These are phyloP conservation scores for Quercus berberidifolia DNA, from an alignment of 306 rosid species.

Conservation along the genomic window DNA sequence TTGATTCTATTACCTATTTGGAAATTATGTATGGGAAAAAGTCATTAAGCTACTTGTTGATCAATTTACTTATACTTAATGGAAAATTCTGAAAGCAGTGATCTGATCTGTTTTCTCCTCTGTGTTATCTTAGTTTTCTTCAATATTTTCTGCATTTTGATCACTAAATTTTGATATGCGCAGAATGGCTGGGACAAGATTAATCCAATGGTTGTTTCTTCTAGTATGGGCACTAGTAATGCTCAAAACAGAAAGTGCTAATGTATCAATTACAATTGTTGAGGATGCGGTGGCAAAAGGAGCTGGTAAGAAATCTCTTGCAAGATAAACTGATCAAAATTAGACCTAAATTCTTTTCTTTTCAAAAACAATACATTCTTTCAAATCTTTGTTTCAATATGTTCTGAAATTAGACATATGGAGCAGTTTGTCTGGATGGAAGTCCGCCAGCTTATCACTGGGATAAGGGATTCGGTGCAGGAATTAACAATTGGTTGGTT, in stretches of 20 bases:
- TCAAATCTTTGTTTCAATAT: neutral
- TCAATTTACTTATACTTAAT: neutral
- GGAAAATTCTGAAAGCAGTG: neutral
- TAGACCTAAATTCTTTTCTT: neutral
- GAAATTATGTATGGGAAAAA: neutral
- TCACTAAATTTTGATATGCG: constrained; percentile 14
- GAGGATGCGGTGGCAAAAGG: constrained; percentile 66
- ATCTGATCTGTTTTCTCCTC: neutral
- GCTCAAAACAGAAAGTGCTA: constrained; percentile 43
- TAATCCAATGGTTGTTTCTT: constrained; percentile 45
- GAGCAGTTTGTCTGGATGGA: constrained; percentile 93
- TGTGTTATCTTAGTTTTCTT: constrained; percentile 7
- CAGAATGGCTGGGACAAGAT: constrained; percentile 58
- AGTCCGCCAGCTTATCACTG: constrained; percentile 93
- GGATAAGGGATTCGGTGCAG: constrained; percentile 67
- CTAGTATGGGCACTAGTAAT: constrained; percentile 34
- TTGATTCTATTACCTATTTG: neutral
- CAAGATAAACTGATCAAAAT: neutral
- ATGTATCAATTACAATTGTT: constrained; percentile 65
- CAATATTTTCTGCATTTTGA: constrained; percentile 4
- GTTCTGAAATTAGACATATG: constrained; percentile 15
- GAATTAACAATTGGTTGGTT: constrained; percentile 78
- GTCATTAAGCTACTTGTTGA: neutral
- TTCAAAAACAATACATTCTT: neutral
- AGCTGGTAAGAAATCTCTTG: constrained; percentile 61